Conservation (phyloP, 176 grass and related monocot species). For the Oryza coarctata region DNA sequence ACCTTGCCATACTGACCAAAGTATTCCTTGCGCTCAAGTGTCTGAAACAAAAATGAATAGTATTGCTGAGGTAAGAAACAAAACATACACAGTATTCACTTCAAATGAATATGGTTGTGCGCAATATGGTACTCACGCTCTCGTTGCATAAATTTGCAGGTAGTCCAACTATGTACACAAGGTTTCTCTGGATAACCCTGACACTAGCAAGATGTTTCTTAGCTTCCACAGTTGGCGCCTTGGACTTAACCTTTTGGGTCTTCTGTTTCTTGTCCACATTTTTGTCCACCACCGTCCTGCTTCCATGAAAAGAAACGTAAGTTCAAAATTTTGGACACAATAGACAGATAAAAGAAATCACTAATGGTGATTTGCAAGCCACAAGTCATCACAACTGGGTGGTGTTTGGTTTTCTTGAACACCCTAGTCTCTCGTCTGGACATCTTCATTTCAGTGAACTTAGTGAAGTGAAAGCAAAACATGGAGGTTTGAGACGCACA, state of each 20-base stretch:
- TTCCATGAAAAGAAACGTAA: constrained; percentile 12
- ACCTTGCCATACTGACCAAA: constrained; percentile 99
- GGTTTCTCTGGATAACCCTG: constrained; percentile 95
- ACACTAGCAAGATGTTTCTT: constrained; percentile 90
- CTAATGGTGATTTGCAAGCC: background rate
- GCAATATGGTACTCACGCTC: constrained; percentile 56
- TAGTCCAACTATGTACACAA: constrained; percentile 95
- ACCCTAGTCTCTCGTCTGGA: background rate
- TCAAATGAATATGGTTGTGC: constrained; percentile 17
- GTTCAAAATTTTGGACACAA: background rate
- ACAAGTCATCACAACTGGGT: background rate
- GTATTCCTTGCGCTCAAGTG: constrained; percentile 93
- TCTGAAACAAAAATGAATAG: constrained; percentile 43
- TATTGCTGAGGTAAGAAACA: constrained; percentile 9
- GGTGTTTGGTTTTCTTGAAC: background rate
- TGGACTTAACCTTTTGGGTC: constrained; percentile 72
- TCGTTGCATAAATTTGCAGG: constrained; percentile 83
- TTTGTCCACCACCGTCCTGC: constrained; percentile 70
- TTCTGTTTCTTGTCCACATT: constrained; percentile 84
- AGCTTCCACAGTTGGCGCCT: constrained; percentile 55
- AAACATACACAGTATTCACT: background rate
- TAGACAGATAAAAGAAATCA: background rate
- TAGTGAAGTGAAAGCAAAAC: background rate
- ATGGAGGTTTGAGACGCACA: background rate
- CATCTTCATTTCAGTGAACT: background rate